Base-by-base conservation (phyloP, 2,329 filamentous ascomycete genomes). In the Epichloe glyceriae region DNA sequence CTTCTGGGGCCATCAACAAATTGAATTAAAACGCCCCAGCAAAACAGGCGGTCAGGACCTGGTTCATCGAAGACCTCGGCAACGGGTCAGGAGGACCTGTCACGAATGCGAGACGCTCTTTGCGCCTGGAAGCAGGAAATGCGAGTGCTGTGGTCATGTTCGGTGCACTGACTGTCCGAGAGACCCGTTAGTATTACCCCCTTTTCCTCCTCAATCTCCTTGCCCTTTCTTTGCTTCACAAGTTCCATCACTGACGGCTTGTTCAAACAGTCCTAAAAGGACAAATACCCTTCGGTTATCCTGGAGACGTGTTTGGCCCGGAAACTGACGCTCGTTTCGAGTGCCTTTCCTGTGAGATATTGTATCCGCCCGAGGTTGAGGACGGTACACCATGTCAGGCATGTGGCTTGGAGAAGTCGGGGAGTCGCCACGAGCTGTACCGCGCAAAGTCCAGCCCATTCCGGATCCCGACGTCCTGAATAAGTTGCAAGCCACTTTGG, bases 111-210 rank as follows among this genome's bases (percentile, higher is more conserved):
- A 78, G 45, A 76, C 72, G 2, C 61, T 83, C 1, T 93, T 89
- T 62, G 65, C 68, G 2, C 61, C 72, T 5, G 72, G 75, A 34
- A 71, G 67, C 53, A 87, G 83, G 69, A 78, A 62, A 0, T 95
- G 89, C 64, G 66, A 72, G 7, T 73, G 72, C 39, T 95, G 89
- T 66, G 70, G 73, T 30, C 89, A 95, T 65, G 65, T 75, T 48
- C 82, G 87, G 50, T 95, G 88, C 71, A 86, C 81, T 39, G 84
- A 84, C 62, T 94, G 88, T 64, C 87, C 86, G 30, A 75, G 88
- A 58, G 82, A 88, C 60, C 88, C 88, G 76, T 88, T 78, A 65
- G 85, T 81, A 30, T 35, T 19, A 1, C n/a, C 14, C 5, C 22
- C 20, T 17, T 22, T 7, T 4, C 11, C 26, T 11, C 1, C 14